A percentile compares a stretch with the other conserved stretches of the same genome.
phyloP scores from a whole-genome alignment of 768 basidiomycete species.

The Clitopilus hobsonii region DNA sequence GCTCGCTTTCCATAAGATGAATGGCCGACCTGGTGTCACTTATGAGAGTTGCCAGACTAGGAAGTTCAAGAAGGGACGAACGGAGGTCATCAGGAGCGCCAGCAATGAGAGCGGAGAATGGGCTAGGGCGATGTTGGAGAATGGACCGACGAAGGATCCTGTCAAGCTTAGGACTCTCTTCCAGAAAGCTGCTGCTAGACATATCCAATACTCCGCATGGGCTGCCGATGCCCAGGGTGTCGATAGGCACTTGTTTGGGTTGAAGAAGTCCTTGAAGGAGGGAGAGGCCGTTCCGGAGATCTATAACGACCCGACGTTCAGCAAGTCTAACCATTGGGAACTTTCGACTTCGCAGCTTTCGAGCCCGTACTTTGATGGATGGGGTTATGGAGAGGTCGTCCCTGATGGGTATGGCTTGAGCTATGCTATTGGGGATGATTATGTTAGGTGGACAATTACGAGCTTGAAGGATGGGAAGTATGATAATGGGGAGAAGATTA shows the following conservation, averaged over 20 bases:
- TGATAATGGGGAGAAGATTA: constrained; percentile 43
- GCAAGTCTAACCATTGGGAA: constrained; percentile 83
- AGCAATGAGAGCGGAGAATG: constrained; percentile 81
- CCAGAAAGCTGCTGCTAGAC: constrained; percentile 70
- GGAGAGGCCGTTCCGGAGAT: constrained; percentile 72
- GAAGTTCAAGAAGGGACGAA: constrained; percentile 85
- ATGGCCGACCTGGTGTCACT: constrained; percentile 66
- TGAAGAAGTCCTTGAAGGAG: constrained; percentile 74
- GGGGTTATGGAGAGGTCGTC: constrained; percentile 98
- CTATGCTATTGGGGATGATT: constrained; percentile 82
- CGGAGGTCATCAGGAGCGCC: constrained; percentile 89
- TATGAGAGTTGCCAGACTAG: constrained; percentile 96
- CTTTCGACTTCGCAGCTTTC: constrained; percentile 87
- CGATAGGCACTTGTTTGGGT: constrained; percentile 91
- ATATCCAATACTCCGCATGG: constrained; percentile 84
- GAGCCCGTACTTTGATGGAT: constrained; percentile 80
- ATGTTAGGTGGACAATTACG: constrained; percentile 91
- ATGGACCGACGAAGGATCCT: constrained; percentile 18
- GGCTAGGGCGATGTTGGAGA: constrained; percentile 79
- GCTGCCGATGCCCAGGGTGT: constrained; percentile 94
- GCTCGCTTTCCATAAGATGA: constrained; percentile 90
- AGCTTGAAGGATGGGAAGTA: constrained; percentile 39
- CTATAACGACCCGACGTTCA: constrained; percentile 69
- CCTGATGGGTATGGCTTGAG: constrained; percentile 88
- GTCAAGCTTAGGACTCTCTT: constrained; percentile 60